phyloP scores from a whole-genome alignment of 495 filamentous ascomycete species.

The Penicillium canariense region DNA sequence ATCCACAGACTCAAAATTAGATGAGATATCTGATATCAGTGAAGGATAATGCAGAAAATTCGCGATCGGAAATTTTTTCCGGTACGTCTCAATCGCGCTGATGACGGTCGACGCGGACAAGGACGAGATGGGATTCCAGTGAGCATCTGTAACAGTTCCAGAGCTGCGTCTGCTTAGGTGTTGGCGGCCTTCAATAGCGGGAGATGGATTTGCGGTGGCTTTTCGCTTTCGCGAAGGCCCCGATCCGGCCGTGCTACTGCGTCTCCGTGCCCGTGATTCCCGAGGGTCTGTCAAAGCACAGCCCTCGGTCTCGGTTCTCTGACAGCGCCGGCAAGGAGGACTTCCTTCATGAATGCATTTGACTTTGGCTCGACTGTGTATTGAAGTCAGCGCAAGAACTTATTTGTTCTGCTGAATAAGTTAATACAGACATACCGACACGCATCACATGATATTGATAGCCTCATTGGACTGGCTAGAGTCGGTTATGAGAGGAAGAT shows the following conservation, averaged over 20 bases:
- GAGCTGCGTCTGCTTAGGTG: neutral
- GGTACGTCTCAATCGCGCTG: constrained; percentile 40
- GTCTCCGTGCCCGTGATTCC: constrained; percentile 6
- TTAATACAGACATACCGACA: constrained; percentile 31
- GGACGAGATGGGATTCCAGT: constrained; percentile 25
- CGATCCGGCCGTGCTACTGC: constrained; percentile 1
- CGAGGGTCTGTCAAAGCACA: constrained; percentile 39
- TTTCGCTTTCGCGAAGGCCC: constrained; percentile 16
- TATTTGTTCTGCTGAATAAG: neutral
- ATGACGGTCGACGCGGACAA: constrained; percentile 35
- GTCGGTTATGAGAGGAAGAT: neutral
- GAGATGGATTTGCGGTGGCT: constrained; percentile 6
- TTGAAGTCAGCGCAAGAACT: neutral
- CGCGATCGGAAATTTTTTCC: constrained; percentile 43
- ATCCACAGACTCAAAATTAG: constrained; percentile 33
- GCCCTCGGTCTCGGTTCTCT: constrained; percentile 20
- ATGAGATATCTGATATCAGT: constrained; percentile 41
- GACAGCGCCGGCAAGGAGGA: constrained; percentile 40
- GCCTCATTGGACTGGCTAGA: constrained; percentile 26
- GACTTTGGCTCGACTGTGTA: constrained; percentile 38
- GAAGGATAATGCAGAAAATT: constrained; percentile 48
- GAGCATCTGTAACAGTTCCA: neutral
- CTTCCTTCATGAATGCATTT: constrained; percentile 43
- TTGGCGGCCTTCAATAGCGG: neutral
- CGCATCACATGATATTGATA: constrained; percentile 44